Conservation (phyloP, 179 eudicot genomes). For the Gypsophila paniculata region DNA sequence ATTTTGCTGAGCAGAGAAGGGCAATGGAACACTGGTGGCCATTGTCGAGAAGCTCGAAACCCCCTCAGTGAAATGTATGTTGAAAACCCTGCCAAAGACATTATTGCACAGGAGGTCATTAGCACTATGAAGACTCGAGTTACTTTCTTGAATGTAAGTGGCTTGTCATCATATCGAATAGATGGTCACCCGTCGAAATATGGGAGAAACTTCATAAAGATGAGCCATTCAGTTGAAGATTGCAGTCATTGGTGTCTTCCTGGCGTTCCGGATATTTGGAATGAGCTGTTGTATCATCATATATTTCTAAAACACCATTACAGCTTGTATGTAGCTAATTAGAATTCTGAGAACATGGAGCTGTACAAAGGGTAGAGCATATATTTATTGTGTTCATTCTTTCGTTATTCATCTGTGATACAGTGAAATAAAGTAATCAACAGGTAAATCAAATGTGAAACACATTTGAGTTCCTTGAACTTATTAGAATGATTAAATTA, state of each 20-base stretch:
- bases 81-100: conserved; percentile 48
- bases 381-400: neutral
- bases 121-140: conserved; percentile 64
- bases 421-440: neutral
- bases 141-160: conserved; percentile 58
- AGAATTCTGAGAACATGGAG: neutral
- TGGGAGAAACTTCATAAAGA: conserved; percentile 45
- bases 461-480: neutral
- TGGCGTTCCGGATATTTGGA: conserved; percentile 89
- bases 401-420: conserved; percentile 7
- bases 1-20: conserved; percentile 60
- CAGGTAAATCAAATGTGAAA: neutral
- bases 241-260: conserved; percentile 98
- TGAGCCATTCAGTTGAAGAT: conserved; percentile 54
- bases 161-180: conserved; percentile 63
- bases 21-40: conserved; percentile 88
- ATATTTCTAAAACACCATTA: conserved; percentile 29
- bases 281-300: conserved; percentile 58
- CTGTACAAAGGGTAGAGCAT: neutral
- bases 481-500: neutral
- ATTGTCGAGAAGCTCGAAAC: conserved; percentile 59
- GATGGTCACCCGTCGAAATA: conserved; percentile 88
- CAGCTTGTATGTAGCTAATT: conserved; percentile 18
- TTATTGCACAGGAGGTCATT: conserved; percentile 51
- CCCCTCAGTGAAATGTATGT: conserved; percentile 43